Conservation (phyloP, 2,329 filamentous ascomycete species). For the Metarhizium guizhouense region DNA sequence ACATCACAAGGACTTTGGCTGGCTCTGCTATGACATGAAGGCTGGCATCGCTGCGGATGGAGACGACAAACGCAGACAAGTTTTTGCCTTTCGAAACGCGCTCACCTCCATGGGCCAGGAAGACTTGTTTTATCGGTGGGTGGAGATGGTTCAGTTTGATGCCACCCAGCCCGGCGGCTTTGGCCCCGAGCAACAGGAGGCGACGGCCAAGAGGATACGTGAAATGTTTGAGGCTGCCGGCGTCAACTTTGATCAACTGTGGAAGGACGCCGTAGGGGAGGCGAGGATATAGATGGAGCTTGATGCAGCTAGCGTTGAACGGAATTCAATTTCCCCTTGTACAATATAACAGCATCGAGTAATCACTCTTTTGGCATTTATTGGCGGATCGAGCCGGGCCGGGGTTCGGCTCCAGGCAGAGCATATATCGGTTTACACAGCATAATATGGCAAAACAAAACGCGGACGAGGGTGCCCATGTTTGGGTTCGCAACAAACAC, state of each 20-base stretch:
- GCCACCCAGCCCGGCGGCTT: conserved; percentile 72
- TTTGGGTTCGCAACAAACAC: too few species aligned
- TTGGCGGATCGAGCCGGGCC: too few species aligned
- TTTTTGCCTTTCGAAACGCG: conserved; percentile 71
- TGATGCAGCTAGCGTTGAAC: not conserved
- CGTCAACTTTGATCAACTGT: conserved; percentile 76
- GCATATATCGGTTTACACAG: too few species aligned
- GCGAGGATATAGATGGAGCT: conserved; percentile 8
- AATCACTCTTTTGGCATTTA: too few species aligned
- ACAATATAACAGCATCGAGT: too few species aligned
- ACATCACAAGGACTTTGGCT: conserved; percentile 58
- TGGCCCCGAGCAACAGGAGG: conserved; percentile 61
- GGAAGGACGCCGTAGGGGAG: conserved; percentile 51
- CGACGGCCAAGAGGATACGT: conserved; percentile 64
- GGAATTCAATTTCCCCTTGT: too few species aligned
- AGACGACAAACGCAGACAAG: conserved; percentile 60
- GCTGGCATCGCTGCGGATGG: conserved; percentile 42
- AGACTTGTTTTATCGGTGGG: conserved; percentile 83
- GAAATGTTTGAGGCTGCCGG: conserved; percentile 65
- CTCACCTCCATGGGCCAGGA: conserved; percentile 74
- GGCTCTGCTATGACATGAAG: conserved; percentile 52
- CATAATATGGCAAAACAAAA: too few species aligned
- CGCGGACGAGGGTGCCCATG: too few species aligned
- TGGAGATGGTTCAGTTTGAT: conserved; percentile 86
- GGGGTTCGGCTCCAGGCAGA: too few species aligned